phyloP scores from a whole-genome alignment of 1,139 yeast genomes.

The Suhomyces terraborum region DNA sequence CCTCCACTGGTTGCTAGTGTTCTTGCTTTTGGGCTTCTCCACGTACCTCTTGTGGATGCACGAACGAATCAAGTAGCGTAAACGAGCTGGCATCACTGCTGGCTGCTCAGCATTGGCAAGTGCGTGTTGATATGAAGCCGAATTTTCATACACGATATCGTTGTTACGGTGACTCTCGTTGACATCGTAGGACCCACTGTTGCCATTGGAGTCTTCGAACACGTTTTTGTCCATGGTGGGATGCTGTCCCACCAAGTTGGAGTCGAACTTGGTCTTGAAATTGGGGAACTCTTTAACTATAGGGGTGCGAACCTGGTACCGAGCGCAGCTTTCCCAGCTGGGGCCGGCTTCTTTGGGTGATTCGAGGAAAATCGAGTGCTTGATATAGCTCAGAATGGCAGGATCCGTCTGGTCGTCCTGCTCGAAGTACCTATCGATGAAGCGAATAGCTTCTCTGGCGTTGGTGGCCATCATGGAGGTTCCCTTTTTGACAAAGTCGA shows the following conservation, averaged over 20 bases:
- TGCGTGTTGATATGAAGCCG: conserved; percentile 31
- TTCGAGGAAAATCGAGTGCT: conserved; percentile 26
- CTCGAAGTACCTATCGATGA: conserved; percentile 49
- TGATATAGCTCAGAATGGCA: conserved; percentile 17
- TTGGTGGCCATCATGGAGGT: conserved; percentile 55
- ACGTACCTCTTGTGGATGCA: conserved; percentile 49
- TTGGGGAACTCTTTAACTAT: conserved; percentile 50
- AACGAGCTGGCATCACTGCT: conserved; percentile 52
- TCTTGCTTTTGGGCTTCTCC: conserved; percentile 27
- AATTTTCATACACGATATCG: conserved; percentile 40
- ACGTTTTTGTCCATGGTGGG: conserved; percentile 4
- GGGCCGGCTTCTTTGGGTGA: conserved; percentile 48
- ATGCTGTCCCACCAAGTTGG: conserved; percentile 26
- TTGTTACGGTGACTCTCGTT: conserved; percentile 19
- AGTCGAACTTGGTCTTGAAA: conserved; percentile 39
- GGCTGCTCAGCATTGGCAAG: conserved; percentile 31
- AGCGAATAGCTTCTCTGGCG: conserved; percentile 57
- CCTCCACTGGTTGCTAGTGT: conserved; percentile 43
- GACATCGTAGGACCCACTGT: conserved; percentile 12
- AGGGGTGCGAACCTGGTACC: conserved; percentile 49
- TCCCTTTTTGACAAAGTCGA: conserved; percentile 57
- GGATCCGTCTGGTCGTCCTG: conserved; percentile 17
- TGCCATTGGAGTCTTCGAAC: conserved; percentile 11
- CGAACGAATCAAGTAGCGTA: conserved; percentile 51
- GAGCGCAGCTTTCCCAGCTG: conserved; percentile 49